Conservation (phyloP, 2,329 filamentous ascomycete genomes). For the Capronia epimyces region DNA sequence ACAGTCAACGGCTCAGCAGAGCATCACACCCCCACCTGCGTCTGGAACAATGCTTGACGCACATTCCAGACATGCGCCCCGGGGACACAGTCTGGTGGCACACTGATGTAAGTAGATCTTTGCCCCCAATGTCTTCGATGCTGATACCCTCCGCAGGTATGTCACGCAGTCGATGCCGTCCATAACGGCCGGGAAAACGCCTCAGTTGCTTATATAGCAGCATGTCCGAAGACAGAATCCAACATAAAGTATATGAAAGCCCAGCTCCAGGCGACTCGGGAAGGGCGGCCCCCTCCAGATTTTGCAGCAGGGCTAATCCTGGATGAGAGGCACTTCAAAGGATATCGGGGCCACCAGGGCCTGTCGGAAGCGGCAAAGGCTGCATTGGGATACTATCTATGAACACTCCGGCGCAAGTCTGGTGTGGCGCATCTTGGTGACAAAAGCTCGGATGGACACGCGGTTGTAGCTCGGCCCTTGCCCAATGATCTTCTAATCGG, state of each 20-base stretch:
- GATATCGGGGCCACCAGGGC: too few species aligned
- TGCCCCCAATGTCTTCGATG: not conserved
- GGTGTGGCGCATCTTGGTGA: too few species aligned
- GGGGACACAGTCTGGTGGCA: slow-evolving; percentile 43
- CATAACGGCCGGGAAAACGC: slow-evolving; percentile 33
- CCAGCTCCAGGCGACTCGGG: too few species aligned
- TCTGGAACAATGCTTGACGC: slow-evolving; percentile 35
- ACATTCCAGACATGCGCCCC: slow-evolving; percentile 37
- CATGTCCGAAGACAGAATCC: slow-evolving; percentile 33
- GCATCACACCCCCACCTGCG: slow-evolving; percentile 38
- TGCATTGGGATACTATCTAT: too few species aligned
- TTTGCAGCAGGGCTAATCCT: too few species aligned
- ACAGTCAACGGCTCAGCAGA: slow-evolving; percentile 34
- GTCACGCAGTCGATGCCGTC: slow-evolving; percentile 39
- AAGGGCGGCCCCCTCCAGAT: too few species aligned
- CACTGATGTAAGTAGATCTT: slow-evolving; percentile 29
- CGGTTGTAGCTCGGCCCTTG: too few species aligned
- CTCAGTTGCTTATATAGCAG: slow-evolving; percentile 36
- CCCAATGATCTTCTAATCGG: too few species aligned
- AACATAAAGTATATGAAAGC: slow-evolving; percentile 34
- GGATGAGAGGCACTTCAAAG: too few species aligned
- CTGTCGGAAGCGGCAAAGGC: too few species aligned
- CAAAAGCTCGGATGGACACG: too few species aligned
- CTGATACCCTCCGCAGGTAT: slow-evolving; percentile 27
- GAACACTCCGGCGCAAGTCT: too few species aligned